Conservation (phyloP, 176 grass and related monocot genomes). For the Oryza officinalis region DNA sequence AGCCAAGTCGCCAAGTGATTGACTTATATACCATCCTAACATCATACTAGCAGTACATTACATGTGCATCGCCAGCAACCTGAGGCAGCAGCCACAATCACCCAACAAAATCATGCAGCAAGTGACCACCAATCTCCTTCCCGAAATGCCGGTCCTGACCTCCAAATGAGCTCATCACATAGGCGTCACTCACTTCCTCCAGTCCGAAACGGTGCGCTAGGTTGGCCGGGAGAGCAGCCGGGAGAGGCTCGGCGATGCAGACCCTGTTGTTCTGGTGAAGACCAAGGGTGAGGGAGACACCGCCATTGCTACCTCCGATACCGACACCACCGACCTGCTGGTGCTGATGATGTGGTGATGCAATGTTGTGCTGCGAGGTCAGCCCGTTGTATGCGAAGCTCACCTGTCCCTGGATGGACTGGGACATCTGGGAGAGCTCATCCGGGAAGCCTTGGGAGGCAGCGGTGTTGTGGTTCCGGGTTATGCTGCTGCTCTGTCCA, state of each 20-base stretch:
- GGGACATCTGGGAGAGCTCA: slow-evolving; percentile 64
- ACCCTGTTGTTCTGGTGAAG: slow-evolving; percentile 84
- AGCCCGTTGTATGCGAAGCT: slow-evolving; percentile 57
- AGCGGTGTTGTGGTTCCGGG: slow-evolving; percentile 44
- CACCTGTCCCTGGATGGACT: slow-evolving; percentile 47
- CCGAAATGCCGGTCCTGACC: slow-evolving; percentile 73
- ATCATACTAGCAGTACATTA: slow-evolving; percentile 58
- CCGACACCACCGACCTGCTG: slow-evolving; percentile 29
- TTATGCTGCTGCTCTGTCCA: slow-evolving; percentile 52
- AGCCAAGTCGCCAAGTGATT: slow-evolving; percentile 35
- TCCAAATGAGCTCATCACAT: slow-evolving; percentile 62
- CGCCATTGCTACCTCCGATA: slow-evolving; percentile 17
- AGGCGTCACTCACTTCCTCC: slow-evolving; percentile 73
- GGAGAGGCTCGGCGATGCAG: slow-evolving; percentile 58
- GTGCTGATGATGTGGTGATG: slow-evolving; percentile 41
- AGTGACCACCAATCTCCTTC: slow-evolving; percentile 78
- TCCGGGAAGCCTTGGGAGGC: slow-evolving; percentile 48
- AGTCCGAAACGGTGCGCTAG: slow-evolving; percentile 82
- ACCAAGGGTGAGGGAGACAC: slow-evolving; percentile 87
- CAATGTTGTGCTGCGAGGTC: slow-evolving; percentile 29
- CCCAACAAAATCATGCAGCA: slow-evolving; percentile 95
- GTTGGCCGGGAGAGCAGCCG: slow-evolving; percentile 49
- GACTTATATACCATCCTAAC: slow-evolving; percentile 58
- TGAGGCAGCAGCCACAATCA: slow-evolving; percentile 22
- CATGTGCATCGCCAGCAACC: slow-evolving; percentile 11